Evolutionary conservation across 2,329 filamentous ascomycete genomes (phyloP).

Genomic region (Phialophora chinensis): DNA sequence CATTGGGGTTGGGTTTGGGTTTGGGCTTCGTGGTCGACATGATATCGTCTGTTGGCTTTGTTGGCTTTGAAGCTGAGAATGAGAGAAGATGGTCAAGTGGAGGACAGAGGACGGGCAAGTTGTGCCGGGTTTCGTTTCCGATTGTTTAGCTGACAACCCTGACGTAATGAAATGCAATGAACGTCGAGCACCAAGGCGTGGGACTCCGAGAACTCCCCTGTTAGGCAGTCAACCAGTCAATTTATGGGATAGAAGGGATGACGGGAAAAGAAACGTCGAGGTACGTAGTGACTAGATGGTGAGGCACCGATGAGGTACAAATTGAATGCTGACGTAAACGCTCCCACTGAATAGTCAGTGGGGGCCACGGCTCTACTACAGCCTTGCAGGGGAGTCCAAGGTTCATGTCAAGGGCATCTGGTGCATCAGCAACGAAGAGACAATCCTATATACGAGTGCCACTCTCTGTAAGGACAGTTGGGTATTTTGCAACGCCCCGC

Average conservation of each 20-base stretch:
- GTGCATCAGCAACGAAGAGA: neutral
- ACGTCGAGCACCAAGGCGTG: neutral
- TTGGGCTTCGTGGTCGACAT: neutral
- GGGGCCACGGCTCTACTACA: neutral
- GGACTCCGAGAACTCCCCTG: neutral
- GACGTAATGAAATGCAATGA: neutral
- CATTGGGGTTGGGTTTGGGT: neutral
- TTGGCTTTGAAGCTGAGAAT: neutral
- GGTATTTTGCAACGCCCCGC: slow-evolving; percentile 14
- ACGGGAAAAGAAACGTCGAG: neutral
- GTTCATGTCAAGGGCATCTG: too few species aligned
- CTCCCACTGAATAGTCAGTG: neutral
- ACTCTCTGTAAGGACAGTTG: slow-evolving; percentile 12
- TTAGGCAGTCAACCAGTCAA: neutral
- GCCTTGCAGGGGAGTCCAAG: neutral
- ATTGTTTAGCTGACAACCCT: neutral
- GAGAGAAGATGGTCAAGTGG: neutral
- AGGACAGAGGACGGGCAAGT: neutral
- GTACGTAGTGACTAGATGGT: neutral
- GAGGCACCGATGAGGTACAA: neutral
- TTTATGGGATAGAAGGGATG: neutral
- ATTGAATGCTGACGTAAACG: neutral
- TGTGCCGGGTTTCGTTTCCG: neutral
- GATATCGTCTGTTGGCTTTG: neutral
- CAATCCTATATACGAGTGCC: neutral